Base-by-base conservation (phyloP, 768 basidiomycete genomes). In the Suillus discolor region DNA sequence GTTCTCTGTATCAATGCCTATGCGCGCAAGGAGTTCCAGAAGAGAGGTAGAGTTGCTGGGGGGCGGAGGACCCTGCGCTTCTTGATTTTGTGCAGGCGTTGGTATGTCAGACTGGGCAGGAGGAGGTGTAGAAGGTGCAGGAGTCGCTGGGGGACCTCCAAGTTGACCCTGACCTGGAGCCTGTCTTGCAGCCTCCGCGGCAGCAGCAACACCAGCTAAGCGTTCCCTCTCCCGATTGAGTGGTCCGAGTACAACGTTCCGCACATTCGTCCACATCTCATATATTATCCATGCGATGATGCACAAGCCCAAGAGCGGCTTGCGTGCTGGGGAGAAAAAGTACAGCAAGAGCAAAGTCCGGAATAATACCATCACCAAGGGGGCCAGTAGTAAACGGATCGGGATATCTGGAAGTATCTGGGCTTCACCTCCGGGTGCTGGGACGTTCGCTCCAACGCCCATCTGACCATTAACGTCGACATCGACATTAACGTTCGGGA, bases 291-390 rank as follows among this genome's bases (percentile, higher is more conserved):
- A 92, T 2, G 81, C 84, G 28, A 88, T 76, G 38, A 93, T 82
- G 64, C 92, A 77, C 45, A 90, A 68, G 42, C 87, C 89, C 65
- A 92, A 84, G 23, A 92, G 73, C 6, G 91, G 91, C 63, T 90
- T 90, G 68, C 89, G 83, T 8, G 89, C 83, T 0, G 91, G 91
- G 5, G 89, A 88, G 71, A 93, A 88, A 74, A 93, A 91, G 75
- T 92, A 93, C 4, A 93, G 80, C 36, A 93, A 79, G 15, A 93
- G 80, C 15, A 85, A 70, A 4, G 88, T 90, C 62, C 91, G 88
- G 71, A 92, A 80, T 8, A 85, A 64, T n/a, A 92, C 82, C 82
- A 92, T 84, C 62, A 88, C 69, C 16, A 92, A 72, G 0, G 91
- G 89, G n/a, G 85, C 81, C 49, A 92, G 70, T 6, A 92, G 80